Evolutionary conservation across 768 basidiomycete genomes (phyloP), one percentile per base, ranked within the genome.

Genomic region (Cyathus striatus): DNA sequence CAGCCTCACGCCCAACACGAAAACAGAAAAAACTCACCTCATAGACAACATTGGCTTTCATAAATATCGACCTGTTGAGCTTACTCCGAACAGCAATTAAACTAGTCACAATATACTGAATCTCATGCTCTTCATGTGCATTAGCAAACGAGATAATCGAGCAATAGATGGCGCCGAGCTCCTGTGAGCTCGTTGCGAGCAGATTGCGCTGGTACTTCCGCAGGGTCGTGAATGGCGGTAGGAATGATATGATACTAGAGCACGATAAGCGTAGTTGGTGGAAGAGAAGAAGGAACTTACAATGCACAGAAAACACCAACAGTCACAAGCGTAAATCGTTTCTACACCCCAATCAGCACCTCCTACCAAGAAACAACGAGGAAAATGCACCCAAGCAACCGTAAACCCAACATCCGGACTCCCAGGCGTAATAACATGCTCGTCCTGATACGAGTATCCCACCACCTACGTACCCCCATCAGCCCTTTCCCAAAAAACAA

Each of bases 241-340:
- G 65, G 66, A 79, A 80, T 6, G 78, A 89, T 50, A 81, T 72
- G n/a, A 86, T 58, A 47, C 86, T 1, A 23, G 40, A 43, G 22
- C 1, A 14, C 17, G 24, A 40, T 27, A 2, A 32, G 13, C 20
- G 20, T 18, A 12, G 9, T 9, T 36, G 20, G 9, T 9, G 25
- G 20, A n/a, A 17, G 27, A 37, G 17, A 41, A 17, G 23, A 23
- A 41, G 22, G 7, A 3, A 59, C 75, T 49, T 59, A 84, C 88
- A 86, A 90, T 2, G 90, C 90, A 12, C 83, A 83, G 4, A 75
- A 64, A 14, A 92, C 87, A 0, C 90, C 90, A 6, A 68, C 68
- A 1, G 75, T 65, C 1, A 92, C 90, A 6, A 86, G 69, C 2
- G 85, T 65, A 44, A 87, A 85, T 1, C 86, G 79, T 38, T 68